Evolutionary conservation across 2,329 filamentous ascomycete species (phyloP), one percentile per base, ranked within the genome.

Genomic region (Xylariales sp.): DNA sequence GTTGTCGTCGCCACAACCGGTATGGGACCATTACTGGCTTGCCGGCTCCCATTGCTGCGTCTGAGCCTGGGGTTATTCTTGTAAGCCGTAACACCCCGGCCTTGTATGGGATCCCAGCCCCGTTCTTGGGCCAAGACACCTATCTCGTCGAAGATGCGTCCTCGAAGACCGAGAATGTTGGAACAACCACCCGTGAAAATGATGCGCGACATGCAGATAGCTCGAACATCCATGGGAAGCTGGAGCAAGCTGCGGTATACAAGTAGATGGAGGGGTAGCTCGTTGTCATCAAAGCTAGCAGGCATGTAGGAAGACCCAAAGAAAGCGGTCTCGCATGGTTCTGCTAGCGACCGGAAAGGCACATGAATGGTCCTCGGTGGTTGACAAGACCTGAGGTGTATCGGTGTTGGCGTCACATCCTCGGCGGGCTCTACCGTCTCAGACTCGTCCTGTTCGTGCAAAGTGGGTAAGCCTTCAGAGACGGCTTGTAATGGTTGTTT

Each of bases 141-240:
- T 1, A 97, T 63, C 51, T 97, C 90, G 40, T 84, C 76, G 21
- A 95, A 63, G 25, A 95, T 73, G 18, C 91, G 79, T 17, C 74
- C 71, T 47, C 87, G 88, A 18, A 98, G 65, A 1, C 93, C 93
- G 1, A 90, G 75, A 7, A 96, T 80, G 18, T 76, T 76, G 5
- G 88, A 81, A 33, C 85, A 85, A 3, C 88, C 88, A 21, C 93
- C 93, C 0, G 83, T 84, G 53, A 98, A 85, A 13, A 95, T 70
- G 31, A 97, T 85, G 27, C 91, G 85, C 2, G 89, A 82, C 81
- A 96, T 93, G 60, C 91, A 96, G 5, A 83, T 65, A 1, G 85
- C 83, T 17, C 93, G 81, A 4, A 90, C 81, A 59, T 98, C 93
- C 4, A 91, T 66, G 0, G 89, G 86, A 1, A 96, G 69, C 6